phyloP scores from a whole-genome alignment of 148 eudicot genomes.

The Talinum fruticosum region DNA sequence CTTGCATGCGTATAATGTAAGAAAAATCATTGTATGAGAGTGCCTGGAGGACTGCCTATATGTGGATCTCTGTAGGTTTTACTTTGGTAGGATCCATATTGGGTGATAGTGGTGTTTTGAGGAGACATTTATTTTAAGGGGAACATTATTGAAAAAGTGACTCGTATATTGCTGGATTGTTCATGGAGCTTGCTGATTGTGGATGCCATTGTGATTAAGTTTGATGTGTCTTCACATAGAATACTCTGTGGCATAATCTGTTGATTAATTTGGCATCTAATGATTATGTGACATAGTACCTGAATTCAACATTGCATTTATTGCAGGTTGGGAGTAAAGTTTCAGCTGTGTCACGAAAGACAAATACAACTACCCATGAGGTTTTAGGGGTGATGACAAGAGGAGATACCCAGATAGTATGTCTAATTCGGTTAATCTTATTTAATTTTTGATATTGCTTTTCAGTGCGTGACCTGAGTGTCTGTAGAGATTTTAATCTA shows the following conservation, averaged over 20 bases:
- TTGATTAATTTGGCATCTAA: neutral
- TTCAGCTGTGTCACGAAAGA: conserved; percentile 94
- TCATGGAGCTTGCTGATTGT: neutral
- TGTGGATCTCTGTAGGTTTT: neutral
- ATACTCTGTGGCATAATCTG: neutral
- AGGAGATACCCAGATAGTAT: conserved; percentile 87
- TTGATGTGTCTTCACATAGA: neutral
- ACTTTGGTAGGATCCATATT: neutral
- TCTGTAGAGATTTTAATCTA: neutral
- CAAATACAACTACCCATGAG: conserved; percentile 91
- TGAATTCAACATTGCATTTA: conserved; percentile 4
- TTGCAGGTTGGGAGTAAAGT: conserved; percentile 92
- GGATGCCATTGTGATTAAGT: neutral
- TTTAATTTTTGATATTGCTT: conserved; percentile 11
- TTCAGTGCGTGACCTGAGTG: neutral
- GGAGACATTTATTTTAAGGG: neutral
- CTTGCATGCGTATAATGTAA: neutral
- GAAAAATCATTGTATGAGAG: neutral
- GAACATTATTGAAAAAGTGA: neutral
- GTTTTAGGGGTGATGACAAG: conserved; percentile 87
- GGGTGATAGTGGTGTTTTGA: neutral
- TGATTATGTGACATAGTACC: conserved; percentile 1
- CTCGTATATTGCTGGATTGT: neutral
- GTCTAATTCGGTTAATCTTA: conserved; percentile 21
- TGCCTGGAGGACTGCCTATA: neutral